Base-by-base conservation (phyloP, 768 basidiomycete species). In the Amanita rubescens region DNA sequence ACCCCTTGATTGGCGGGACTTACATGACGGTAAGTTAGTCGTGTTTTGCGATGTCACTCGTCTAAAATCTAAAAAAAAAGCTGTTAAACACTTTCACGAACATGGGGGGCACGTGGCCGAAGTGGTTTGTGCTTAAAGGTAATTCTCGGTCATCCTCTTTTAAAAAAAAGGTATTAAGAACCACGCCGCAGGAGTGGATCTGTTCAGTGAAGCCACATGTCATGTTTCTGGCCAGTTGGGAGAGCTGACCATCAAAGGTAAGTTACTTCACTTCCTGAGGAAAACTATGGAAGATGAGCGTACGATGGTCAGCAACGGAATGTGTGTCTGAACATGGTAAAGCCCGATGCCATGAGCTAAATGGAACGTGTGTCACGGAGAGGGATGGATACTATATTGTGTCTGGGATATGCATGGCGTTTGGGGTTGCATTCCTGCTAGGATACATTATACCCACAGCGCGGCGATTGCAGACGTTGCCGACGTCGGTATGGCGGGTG, bases 31-130 rank as follows among this genome's bases (percentile, higher is more conserved):
- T 94, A 62, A 58, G 83, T 70, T 27, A 44, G 32, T 24, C 27
- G 20, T 17, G n/a, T 49, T 14, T 39, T 14, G 20, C n/a, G 33
- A 38, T 46, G 41, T 11, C 51, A 30, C 15, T 41, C n/a, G 46
- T 33, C 20, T 57, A 47, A 54, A 17, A 30, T 49, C 61, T n/a
- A n/a, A n/a, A n/a, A n/a, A n/a, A n/a, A n/a, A n/a, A 97, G 92
- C 74, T 99, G 11, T 70, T 99, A 39, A 97, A 97, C 67, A 99
- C 96, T 14, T 92, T 96, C 60, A 82, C 87, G 15, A 99, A 99
- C 66, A 80, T 99, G 60, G 96, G 96, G 39, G 96, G 96, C 19
- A 99, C 96, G 3, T 98, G 96, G 95, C 96, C 96, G 6, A 85
- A 88, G 60, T 96, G 84, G 72, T 94, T 97, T 62, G 85, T 99